Percentiles rank a stretch among this genome's conserved stretches.
Evolutionary conservation across 805 yeast genomes (phyloP).

Genomic region (Isabelozyma gotoi): DNA sequence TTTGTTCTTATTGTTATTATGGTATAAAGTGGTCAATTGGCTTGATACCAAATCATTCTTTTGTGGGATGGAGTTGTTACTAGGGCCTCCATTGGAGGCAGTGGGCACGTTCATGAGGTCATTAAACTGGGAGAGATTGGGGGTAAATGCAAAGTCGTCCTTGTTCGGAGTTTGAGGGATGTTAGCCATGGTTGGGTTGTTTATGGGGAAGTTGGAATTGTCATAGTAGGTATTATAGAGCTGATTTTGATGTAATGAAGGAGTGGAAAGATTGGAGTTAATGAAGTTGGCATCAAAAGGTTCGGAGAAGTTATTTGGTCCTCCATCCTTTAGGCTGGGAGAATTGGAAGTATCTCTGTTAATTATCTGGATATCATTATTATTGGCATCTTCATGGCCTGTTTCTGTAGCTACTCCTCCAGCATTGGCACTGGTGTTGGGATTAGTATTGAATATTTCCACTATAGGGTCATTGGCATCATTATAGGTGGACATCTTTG

Average conservation of each 20-base stretch:
- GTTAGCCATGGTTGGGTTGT: neutral
- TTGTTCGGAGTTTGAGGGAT: neutral
- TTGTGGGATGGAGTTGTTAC: neutral
- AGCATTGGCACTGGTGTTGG: constrained; percentile 16
- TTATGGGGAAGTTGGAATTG: neutral
- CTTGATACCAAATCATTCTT: neutral
- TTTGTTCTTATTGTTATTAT: constrained; percentile 7
- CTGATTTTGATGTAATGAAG: constrained; percentile 5
- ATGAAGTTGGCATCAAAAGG: constrained; percentile 7
- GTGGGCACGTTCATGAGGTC: neutral
- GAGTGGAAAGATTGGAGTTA: constrained; percentile 6
- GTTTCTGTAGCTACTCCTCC: neutral
- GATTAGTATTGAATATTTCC: constrained; percentile 8
- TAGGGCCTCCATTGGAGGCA: neutral
- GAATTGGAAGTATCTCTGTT: constrained; percentile 12
- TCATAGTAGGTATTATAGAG: constrained; percentile 6
- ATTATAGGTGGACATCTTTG: constrained; percentile 5
- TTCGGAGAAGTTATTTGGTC: constrained; percentile 1
- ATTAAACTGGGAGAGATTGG: neutral
- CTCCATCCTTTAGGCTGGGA: neutral
- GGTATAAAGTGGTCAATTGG: constrained; percentile 9
- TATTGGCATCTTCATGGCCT: neutral
- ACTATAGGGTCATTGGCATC: constrained; percentile 8
- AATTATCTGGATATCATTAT: constrained; percentile 22
- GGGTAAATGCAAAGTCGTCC: neutral